Evolutionary conservation across 257 asterid genomes (phyloP), one percentile per base, ranked within the genome.

Genomic region (Knoxia roxburghii): DNA sequence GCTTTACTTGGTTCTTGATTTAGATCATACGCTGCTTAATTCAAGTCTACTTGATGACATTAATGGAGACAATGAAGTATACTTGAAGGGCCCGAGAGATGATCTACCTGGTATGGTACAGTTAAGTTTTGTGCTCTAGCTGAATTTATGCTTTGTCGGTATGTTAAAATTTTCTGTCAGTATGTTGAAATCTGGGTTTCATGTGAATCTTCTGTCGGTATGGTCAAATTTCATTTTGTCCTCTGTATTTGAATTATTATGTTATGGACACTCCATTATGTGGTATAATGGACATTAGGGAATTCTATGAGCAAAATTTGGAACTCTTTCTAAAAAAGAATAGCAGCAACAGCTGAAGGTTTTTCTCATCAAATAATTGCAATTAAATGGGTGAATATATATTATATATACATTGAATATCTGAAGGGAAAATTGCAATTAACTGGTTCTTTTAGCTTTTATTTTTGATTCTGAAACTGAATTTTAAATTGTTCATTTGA

Each of bases 21-120:
- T 91, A 60, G 98, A 91, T 75, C 96, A 91, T 65, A 91, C 98
- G 2, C 81, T 89, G 57, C 90, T 91, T 18, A 85, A 89, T 71
- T 91, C 98, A 68, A 76, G 87, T 49, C 80, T 86, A 45, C 68
- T 87, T 62, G 6, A 60, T 21, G 91, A 89, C 71, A 73, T 89
- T 41, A 79, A 80, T 20, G 64, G 52, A 61, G 91, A 84, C 59
- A 95, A 91, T 67, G 79, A 89, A 67, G 78, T 64, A 68, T 84
- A 81, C 72, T 77, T 91, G 68, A 72, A 68, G 70, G 83, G 68
- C 45, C 86, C 73, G 41, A 69, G 61, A 68, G 91, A 83, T 52
- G 62, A 74, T 61, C 75, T 88, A 69, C 90, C 96, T 23, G 97
- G 96, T 90, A 79, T 13, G 35, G 20, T 43, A 7, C 59, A 23